Conservation (phyloP, 2,329 filamentous ascomycete species). For the Apiospora phragmitis region DNA sequence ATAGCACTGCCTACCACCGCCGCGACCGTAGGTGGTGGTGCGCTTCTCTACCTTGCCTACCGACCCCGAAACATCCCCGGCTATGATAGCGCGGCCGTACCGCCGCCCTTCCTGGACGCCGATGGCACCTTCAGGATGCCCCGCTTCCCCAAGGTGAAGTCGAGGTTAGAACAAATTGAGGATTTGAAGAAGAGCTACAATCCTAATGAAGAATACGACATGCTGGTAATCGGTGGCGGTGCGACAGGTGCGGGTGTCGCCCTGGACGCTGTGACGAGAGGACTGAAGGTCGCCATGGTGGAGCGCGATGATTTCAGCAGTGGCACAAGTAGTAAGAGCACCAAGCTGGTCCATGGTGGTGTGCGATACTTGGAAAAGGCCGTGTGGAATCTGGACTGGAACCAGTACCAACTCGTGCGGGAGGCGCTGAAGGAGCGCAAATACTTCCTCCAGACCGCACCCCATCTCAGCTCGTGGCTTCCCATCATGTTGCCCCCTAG, state of each 20-base stretch:
- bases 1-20: conserved; percentile 44
- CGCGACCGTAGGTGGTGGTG: conserved; percentile 42
- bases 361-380: conserved; percentile 76
- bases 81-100: conserved; percentile 65
- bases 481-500: conserved; percentile 76
- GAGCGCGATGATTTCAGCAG: conserved; percentile 74
- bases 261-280: conserved; percentile 70
- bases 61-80: conserved; percentile 73
- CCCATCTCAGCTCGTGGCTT: conserved; percentile 72
- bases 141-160: conserved; percentile 63
- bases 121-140: conserved; percentile 69
- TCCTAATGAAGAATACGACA: conserved; percentile 58
- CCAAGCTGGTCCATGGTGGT: conserved; percentile 76
- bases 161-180: conserved; percentile 63
- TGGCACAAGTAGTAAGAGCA: conserved; percentile 74
- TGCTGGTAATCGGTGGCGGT: conserved; percentile 70
- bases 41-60: conserved; percentile 55
- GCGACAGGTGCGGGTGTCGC: conserved; percentile 72
- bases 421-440: conserved; percentile 74
- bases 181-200: conserved; percentile 51
- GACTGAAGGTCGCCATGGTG: conserved; percentile 69
- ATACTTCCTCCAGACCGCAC: conserved; percentile 74
- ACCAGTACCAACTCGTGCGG: conserved; percentile 69
- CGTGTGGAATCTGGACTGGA: conserved; percentile 74
- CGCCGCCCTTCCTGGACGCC: conserved; percentile 68